A percentile compares a stretch with the other conserved stretches of the same genome.
Evolutionary conservation across 345 rosid species (phyloP).

Genomic region (Eucalyptus viminalis): DNA sequence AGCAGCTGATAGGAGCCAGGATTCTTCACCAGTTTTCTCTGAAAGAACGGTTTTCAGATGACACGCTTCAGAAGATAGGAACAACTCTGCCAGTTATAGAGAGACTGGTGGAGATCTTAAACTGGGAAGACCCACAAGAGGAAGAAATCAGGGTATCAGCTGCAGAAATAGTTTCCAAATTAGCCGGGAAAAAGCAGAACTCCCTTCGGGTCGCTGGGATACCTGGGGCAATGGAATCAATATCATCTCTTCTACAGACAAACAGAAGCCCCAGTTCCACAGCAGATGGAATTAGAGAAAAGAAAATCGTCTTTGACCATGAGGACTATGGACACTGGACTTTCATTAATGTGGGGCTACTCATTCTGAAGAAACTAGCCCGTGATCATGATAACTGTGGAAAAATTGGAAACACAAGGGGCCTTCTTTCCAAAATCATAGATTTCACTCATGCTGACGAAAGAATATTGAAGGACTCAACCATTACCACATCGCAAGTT

Average conservation of each 20-base stretch:
- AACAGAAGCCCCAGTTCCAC: conserved; percentile 18
- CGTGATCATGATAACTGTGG: conserved; percentile 78
- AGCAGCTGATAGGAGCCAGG: conserved; percentile 64
- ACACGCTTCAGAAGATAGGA: conserved; percentile 70
- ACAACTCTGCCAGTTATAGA: conserved; percentile 46
- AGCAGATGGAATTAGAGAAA: conserved; percentile 54
- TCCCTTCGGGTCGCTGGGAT: conserved; percentile 62
- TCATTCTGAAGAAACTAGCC: conserved; percentile 61
- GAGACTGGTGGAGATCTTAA: conserved; percentile 66
- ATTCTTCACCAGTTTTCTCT: conserved; percentile 43
- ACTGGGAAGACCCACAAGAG: conserved; percentile 72
- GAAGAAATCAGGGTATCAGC: conserved; percentile 67
- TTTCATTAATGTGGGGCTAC: conserved; percentile 61
- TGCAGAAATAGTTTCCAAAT: conserved; percentile 54
- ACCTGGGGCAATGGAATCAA: conserved; percentile 80
- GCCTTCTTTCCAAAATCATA: conserved; percentile 62
- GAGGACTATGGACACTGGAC: conserved; percentile 44
- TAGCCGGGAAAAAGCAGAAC: conserved; percentile 61
- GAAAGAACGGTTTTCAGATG: conserved; percentile 32
- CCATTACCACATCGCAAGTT: conserved; percentile 30
- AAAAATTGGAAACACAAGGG: conserved; percentile 76
- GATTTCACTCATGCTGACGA: conserved; percentile 57
- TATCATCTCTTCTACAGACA: conserved; percentile 60
- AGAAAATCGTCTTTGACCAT: conserved; percentile 24
- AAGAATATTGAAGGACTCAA: conserved; percentile 28